Evolutionary conservation across 2,329 filamentous ascomycete genomes (phyloP), one percentile per base, ranked within the genome.

Genomic region (Fusarium sacchari): DNA sequence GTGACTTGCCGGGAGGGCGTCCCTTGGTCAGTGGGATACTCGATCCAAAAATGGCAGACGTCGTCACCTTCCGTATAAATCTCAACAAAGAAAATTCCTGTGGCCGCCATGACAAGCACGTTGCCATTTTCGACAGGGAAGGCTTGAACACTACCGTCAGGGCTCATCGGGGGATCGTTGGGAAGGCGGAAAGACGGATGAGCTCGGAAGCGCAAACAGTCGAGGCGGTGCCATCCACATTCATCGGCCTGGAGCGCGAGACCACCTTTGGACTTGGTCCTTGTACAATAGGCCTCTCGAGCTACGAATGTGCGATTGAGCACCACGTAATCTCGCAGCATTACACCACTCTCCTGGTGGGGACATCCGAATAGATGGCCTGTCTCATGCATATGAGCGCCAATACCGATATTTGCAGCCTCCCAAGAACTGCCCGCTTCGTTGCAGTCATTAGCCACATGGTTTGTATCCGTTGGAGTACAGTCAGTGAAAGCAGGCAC

Each of bases 341-440:
- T 98, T 69, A 98, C 88, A n/a, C 96, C 96, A 34, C 86, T 93
- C 79, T 96, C 94, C 79, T 97, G 94, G 79, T 97, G 94, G 15
- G 94, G 94, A 74, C 94, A 97, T 56, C 96, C 96, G 75, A 98
- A 93, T 28, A 97, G 83, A 83, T 97, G 96, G 7, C 96, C 96
- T 2, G 93, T 93, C 82, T 98, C 95, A 81, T 97, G 96, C 53
- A 98, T 83, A 81, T 98, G 96, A 15, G 94, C 95, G 13, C 96
- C 96, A 73, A 98, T 97, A 36, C 95, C 95, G 69, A 97, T 93
- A 76, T 96, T 97, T 32, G 94, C 95, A n/a, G 95, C 91, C 81
- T 98, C 96, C 96, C 96, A 98, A 52, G 91, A 96, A 79, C 94
- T 97, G 30, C 95, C 95, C 12, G 92, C 92, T 74, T 97, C 94